Evolutionary conservation across 2,329 filamentous ascomycete genomes (phyloP).

Genomic region (Monosporascus sp.): DNA sequence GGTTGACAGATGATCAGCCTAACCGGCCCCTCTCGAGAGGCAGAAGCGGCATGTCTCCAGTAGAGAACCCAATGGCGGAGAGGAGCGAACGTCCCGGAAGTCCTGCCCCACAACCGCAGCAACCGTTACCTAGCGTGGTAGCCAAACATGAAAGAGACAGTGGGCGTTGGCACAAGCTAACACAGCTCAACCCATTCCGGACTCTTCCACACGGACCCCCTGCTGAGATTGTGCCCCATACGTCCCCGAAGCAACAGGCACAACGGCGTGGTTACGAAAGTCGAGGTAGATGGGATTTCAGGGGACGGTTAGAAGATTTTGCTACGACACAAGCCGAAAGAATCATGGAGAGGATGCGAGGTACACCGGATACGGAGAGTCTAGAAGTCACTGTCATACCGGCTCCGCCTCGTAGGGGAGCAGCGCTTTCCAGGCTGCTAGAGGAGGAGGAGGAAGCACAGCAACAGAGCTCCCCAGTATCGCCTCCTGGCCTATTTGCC

Average conservation of each 20-base stretch:
- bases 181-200: conserved; percentile 18
- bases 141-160: conserved; percentile 5
- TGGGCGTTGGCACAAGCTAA: conserved; percentile 13
- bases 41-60: conserved; percentile 26
- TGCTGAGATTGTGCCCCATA: conserved; percentile 27
- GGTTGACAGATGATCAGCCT: conserved; percentile 35
- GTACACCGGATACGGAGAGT: conserved; percentile 48
- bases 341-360: conserved; percentile 50
- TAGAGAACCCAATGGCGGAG: conserved; percentile 10
- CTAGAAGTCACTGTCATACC: conserved; percentile 58
- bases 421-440: conserved; percentile 50
- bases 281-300: conserved; percentile 48
- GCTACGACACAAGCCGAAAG: conserved; percentile 56
- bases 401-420: conserved; percentile 53
- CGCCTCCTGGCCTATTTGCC: background rate
- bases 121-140: conserved; percentile 1
- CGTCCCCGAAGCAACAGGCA: conserved; percentile 17
- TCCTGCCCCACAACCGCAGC: conserved; percentile 4
- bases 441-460: conserved; percentile 43
- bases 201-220: conserved; percentile 20
- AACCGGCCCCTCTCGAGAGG: conserved; percentile 30
- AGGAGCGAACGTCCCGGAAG: conserved; percentile 8
- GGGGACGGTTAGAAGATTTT: conserved; percentile 54
- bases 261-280: conserved; percentile 21
- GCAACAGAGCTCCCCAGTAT: conserved; percentile 2